These are phyloP conservation scores for Triticum turgidum DNA, from an alignment of 176 grass and related monocot genomes.

Conservation along the genomic window DNA sequence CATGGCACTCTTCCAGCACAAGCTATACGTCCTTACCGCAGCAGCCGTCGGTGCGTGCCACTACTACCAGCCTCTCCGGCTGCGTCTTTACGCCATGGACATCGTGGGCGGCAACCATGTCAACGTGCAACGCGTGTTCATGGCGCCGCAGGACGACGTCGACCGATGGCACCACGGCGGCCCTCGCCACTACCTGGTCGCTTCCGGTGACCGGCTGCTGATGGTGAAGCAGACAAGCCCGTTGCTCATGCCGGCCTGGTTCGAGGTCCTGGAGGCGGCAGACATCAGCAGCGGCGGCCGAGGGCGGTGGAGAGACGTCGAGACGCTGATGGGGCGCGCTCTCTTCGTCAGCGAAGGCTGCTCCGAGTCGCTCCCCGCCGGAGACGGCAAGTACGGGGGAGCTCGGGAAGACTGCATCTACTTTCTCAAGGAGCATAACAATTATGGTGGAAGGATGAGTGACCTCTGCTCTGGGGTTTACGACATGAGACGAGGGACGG, in stretches of 20 bases:
- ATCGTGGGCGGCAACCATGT: neutral
- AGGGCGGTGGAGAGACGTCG: neutral
- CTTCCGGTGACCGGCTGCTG: neutral
- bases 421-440: neutral
- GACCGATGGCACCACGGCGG: neutral
- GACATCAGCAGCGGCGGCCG: neutral
- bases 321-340: neutral
- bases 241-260: neutral
- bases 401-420: conserved; percentile 27
- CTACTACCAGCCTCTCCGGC: too few species aligned
- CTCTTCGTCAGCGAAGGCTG: conserved; percentile 8
- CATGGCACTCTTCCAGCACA: neutral
- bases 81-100: neutral
- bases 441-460: neutral
- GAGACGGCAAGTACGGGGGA: neutral
- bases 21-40: neutral
- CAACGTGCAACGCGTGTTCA: neutral
- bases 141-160: neutral
- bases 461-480: neutral
- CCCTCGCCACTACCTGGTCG: neutral
- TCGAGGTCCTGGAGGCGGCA: neutral
- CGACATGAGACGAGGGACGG: neutral
- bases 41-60: too few species aligned
- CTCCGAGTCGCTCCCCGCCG: conserved; percentile 3
- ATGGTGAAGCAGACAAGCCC: neutral